A percentile compares a stretch with the other conserved stretches of the same genome.
Evolutionary conservation across 208 protist genomes (phyloP).

Genomic region (Acanthamoeba culbertsoni): DNA sequence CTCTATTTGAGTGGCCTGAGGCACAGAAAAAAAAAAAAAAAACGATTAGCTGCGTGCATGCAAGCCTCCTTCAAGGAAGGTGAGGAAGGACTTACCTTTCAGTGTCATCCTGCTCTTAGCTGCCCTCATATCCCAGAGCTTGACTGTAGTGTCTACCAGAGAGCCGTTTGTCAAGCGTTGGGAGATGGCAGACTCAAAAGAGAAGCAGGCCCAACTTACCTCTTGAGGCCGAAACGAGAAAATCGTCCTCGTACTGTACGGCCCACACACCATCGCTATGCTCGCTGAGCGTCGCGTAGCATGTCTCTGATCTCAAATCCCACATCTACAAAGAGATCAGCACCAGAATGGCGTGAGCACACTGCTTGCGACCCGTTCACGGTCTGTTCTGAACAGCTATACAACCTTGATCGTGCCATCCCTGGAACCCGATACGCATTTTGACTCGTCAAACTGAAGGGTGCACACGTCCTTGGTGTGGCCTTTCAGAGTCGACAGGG

Average conservation of each 20-base stretch:
- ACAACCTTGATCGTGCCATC: constrained; percentile 3
- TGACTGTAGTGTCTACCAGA: neutral
- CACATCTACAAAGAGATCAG: neutral
- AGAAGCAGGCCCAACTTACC: neutral
- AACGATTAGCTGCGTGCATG: neutral
- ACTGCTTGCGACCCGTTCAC: neutral
- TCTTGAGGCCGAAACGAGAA: constrained; percentile 1
- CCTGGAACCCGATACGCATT: neutral
- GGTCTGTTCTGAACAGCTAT: neutral
- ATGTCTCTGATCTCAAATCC: neutral
- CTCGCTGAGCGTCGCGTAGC: neutral
- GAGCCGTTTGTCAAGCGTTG: neutral
- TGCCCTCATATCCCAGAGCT: neutral
- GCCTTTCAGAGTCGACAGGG: neutral
- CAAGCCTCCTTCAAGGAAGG: neutral
- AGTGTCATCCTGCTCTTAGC: constrained; percentile 8
- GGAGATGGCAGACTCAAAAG: neutral
- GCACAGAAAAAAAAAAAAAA: neutral
- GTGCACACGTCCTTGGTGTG: constrained; percentile 48
- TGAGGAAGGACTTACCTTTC: neutral
- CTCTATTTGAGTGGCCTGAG: neutral
- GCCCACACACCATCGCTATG: neutral
- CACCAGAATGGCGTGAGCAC: neutral
- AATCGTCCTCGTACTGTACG: constrained; percentile 31
- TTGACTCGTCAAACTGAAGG: constrained; percentile 20